Evolutionary conservation across 2,329 filamentous ascomycete species (phyloP).

Genomic region (Aspergillus sojae): DNA sequence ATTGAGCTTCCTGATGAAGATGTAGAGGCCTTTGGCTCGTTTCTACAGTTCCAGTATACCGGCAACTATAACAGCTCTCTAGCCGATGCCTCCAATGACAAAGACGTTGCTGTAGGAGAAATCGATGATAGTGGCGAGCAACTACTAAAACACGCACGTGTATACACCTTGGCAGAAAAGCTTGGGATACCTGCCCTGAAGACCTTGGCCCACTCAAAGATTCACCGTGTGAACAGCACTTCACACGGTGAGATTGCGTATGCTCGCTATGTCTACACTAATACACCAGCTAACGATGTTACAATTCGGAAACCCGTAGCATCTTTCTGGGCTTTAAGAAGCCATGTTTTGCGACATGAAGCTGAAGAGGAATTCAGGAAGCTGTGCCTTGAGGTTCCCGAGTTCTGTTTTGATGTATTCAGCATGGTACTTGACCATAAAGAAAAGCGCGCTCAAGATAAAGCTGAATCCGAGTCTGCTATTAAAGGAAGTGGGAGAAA

Average conservation of each 20-base stretch:
- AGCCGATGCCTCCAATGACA: conserved; percentile 62
- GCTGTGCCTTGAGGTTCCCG: conserved; percentile 84
- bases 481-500: conserved; percentile 44
- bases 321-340: conserved; percentile 84
- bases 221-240: conserved; percentile 85
- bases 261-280: conserved; percentile 84
- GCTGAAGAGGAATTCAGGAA: conserved; percentile 82
- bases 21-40: conserved; percentile 73
- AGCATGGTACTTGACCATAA: conserved; percentile 55
- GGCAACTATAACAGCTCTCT: conserved; percentile 78
- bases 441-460: conserved; percentile 44
- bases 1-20: conserved; percentile 71
- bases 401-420: conserved; percentile 91
- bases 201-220: conserved; percentile 80
- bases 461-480: conserved; percentile 37
- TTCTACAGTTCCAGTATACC: conserved; percentile 83
- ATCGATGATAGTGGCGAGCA: conserved; percentile 79
- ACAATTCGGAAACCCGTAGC: conserved; percentile 80
- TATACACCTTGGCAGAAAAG: conserved; percentile 86
- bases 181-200: conserved; percentile 70
- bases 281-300: conserved; percentile 69
- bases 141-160: conserved; percentile 82
- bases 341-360: conserved; percentile 79
- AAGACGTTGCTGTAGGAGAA: conserved; percentile 64
- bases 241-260: conserved; percentile 90